Evolutionary conservation across 805 yeast species (phyloP).

Genomic region (Saturnispora dispora): DNA sequence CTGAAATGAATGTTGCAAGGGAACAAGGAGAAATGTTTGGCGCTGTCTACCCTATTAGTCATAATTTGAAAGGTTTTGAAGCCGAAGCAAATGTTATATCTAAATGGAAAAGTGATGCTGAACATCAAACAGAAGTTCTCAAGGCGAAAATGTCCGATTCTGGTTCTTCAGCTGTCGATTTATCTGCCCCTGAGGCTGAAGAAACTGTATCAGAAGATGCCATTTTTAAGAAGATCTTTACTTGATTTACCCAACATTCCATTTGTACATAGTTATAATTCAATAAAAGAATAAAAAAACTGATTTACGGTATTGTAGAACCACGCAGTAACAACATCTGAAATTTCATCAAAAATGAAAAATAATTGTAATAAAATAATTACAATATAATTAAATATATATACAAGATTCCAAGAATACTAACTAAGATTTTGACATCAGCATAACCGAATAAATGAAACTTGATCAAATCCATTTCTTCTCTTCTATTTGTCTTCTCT

Average conservation of each 20-base stretch:
- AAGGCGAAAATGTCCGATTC: slow-evolving; percentile 35
- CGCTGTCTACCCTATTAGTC: slow-evolving; percentile 53
- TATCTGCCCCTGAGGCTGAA: slow-evolving; percentile 18
- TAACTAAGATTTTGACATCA: background rate
- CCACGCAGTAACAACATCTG: background rate
- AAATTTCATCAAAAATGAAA: background rate
- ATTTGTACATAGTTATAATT: background rate
- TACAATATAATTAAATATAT: slow-evolving; percentile 8
- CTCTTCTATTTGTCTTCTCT: slow-evolving; percentile 31
- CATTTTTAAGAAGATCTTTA: slow-evolving; percentile 11
- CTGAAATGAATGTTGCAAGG: slow-evolving; percentile 56
- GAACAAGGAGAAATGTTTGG: slow-evolving; percentile 89
- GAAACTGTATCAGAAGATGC: slow-evolving; percentile 21
- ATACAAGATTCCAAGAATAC: background rate
- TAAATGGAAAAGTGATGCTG: slow-evolving; percentile 66
- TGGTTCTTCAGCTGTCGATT: slow-evolving; percentile 19
- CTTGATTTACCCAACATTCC: background rate
- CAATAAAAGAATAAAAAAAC: background rate
- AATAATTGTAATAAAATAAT: no score
- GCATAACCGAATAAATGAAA: background rate
- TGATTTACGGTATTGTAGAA: background rate
- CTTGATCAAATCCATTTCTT: slow-evolving; percentile 29
- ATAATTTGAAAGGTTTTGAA: slow-evolving; percentile 58
- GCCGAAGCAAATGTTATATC: slow-evolving; percentile 65
- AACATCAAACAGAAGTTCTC: slow-evolving; percentile 47